These are phyloP conservation scores for Gymnopilus junonius DNA, from an alignment of 768 basidiomycete genomes.

Conservation along the genomic window DNA sequence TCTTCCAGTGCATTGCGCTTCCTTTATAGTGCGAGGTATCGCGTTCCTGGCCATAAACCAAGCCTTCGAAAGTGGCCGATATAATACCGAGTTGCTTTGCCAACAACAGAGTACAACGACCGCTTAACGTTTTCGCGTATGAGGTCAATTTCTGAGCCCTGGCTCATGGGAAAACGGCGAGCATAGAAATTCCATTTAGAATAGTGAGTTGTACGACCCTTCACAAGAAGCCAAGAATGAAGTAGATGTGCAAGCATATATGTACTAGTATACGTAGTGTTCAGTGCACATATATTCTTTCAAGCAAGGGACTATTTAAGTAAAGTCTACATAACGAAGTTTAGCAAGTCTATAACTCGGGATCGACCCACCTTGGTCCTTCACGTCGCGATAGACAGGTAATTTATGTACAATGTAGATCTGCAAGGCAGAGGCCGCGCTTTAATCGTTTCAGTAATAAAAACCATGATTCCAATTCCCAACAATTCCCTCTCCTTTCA, in stretches of 20 bases:
- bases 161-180: background rate
- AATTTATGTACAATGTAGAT: too few relatives aligned
- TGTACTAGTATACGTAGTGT: too few relatives aligned
- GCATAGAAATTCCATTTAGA: slow-evolving; percentile 13
- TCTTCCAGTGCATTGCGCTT: background rate
- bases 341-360: too few relatives aligned
- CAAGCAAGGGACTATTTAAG: background rate
- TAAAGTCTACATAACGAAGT: too few relatives aligned
- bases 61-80: slow-evolving; percentile 11
- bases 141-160: slow-evolving; percentile 4
- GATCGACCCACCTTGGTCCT: too few relatives aligned
- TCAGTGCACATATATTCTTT: too few relatives aligned
- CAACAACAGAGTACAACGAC: slow-evolving; percentile 20
- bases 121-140: slow-evolving; percentile 9
- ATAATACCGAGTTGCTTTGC: slow-evolving; percentile 28
- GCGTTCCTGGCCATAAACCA: background rate
- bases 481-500: background rate
- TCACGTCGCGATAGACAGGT: too few relatives aligned
- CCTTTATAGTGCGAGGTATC: slow-evolving; percentile 16
- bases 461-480: too few relatives aligned
- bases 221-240: background rate
- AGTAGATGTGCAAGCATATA: too few relatives aligned
- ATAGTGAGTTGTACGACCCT: slow-evolving; percentile 1
- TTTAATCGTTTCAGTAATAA: too few relatives aligned
- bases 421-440: too few relatives aligned